Evolutionary conservation across 306 rosid genomes (phyloP).

Genomic region (Vigna reflexopilosa): DNA sequence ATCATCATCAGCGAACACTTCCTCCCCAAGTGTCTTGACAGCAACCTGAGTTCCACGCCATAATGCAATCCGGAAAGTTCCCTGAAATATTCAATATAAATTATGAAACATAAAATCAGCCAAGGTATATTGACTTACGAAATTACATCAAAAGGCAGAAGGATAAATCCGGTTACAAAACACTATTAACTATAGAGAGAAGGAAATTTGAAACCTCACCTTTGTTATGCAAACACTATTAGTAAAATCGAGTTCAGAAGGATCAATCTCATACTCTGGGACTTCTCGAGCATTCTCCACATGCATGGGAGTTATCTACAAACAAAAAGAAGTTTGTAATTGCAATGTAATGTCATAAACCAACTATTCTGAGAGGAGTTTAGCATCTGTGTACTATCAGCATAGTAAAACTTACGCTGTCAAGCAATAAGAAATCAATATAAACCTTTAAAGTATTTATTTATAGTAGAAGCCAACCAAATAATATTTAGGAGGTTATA

Average conservation of each 20-base stretch:
- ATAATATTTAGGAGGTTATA: neutral
- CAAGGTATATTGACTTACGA: slow-evolving; percentile 1
- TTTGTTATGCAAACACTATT: slow-evolving; percentile 83
- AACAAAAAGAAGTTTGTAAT: neutral
- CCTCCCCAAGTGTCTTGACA: slow-evolving; percentile 79
- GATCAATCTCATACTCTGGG: slow-evolving; percentile 92
- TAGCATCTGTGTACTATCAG: neutral
- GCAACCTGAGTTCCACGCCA: slow-evolving; percentile 96
- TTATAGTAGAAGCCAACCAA: neutral
- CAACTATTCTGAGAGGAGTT: neutral
- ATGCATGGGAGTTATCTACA: slow-evolving; percentile 86
- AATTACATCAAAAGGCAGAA: neutral
- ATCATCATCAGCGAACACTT: slow-evolving; percentile 74
- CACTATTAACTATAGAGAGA: neutral
- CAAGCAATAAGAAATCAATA: neutral
- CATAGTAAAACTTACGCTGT: neutral
- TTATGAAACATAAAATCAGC: slow-evolving; percentile 27
- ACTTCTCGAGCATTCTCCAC: slow-evolving; percentile 81
- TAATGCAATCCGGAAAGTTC: slow-evolving; percentile 72
- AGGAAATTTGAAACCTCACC: slow-evolving; percentile 50
- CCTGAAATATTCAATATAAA: slow-evolving; percentile 53
- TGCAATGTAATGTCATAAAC: neutral
- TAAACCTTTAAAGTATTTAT: neutral
- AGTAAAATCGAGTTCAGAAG: slow-evolving; percentile 87
- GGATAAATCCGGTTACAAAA: neutral